Base-by-base conservation (phyloP, 2,329 filamentous ascomycete species). In the Epichloe bromicola region DNA sequence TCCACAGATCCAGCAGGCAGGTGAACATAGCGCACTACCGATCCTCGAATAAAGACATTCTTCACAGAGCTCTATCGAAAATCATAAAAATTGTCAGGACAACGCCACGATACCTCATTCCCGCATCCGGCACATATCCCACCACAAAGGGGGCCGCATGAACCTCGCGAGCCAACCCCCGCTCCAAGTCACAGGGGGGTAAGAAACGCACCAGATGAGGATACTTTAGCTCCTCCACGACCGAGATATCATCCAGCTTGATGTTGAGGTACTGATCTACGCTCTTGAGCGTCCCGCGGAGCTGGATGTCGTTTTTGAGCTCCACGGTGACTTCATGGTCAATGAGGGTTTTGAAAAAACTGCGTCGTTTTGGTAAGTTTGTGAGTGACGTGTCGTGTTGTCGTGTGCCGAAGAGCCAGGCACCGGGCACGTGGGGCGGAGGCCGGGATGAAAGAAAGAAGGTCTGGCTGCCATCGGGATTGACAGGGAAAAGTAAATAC, bases 261-360 rank as follows among this genome's bases (percentile, higher is more conserved):
- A 98, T 96, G 73, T 98, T 98, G 64, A 98, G 81, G 71, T 95
- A 98, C 74, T 97, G 93, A 67, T 98, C 93, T 59, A 98, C 91
- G 64, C 87, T 94, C 76, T 97, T 98, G 59, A 98, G 78, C 37
- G 85, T 94, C 58, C 93, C 93, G 61, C 88, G 87, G 67, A 98
- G 94, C 66, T 90, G 89, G 61, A 98, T 95, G 72, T 98, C 93
- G 69, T 98, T 98, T 74, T 98, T 98, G 68, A 98, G 86, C 75
- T 98, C 93, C 66, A 98, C 89, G 45, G 90, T 97, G 64, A 98
- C 90, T 74, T 94, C 84, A 60, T 93, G 86, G 74, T 96, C 93
- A 67, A 96, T 94, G 63, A 97, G 86, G 50, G 91, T 97, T 71
- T 97, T 97, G 82, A 97, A 97, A 75, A 96, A 97, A 74, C 87